A percentile compares a stretch with the other conserved stretches of the same genome.
These are phyloP conservation scores for Phyllachora maydis DNA, from an alignment of 2,329 filamentous ascomycete genomes.

Conservation along the genomic window DNA sequence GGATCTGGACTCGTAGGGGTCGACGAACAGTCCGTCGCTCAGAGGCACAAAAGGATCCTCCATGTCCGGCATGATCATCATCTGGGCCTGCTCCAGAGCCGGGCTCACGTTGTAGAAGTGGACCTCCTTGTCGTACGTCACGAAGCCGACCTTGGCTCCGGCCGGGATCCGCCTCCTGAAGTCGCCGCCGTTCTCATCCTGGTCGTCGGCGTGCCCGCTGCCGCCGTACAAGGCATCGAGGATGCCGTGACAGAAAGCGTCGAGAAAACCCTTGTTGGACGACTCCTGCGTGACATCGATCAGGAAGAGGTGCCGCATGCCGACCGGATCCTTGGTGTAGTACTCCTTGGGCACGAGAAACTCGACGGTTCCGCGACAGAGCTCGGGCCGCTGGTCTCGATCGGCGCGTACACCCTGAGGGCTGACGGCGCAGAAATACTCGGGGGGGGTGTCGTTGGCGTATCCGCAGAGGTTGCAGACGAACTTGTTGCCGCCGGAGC, in stretches of 20 bases:
- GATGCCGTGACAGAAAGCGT: conserved; percentile 80
- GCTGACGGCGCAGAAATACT: conserved; percentile 86
- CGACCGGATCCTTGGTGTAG: conserved; percentile 86
- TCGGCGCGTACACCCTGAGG: conserved; percentile 75
- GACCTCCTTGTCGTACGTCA: conserved; percentile 90
- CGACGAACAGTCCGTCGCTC: conserved; percentile 81
- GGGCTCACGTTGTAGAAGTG: conserved; percentile 93
- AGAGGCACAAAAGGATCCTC: conserved; percentile 92
- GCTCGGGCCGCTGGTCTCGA: conserved; percentile 70
- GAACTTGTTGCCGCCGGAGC: conserved; percentile 83
- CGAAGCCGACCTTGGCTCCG: conserved; percentile 77
- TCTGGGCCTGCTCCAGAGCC: conserved; percentile 69
- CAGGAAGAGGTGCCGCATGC: conserved; percentile 71
- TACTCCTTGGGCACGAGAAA: conserved; percentile 97
- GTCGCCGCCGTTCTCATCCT: conserved; percentile 25
- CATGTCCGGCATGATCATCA: conserved; percentile 96
- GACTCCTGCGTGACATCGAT: conserved; percentile 89
- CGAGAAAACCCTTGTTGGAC: conserved; percentile 74
- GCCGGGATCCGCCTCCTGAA: conserved; percentile 43
- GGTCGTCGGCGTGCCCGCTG: conserved; percentile 12
- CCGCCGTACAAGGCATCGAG: conserved; percentile 64
- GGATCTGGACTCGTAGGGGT: conserved; percentile 72
- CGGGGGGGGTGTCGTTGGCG: conserved; percentile 77
- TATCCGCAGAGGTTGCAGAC: conserved; percentile 97
- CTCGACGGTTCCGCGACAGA: conserved; percentile 82